Evolutionary conservation across 1,284 basidiomycete species (phyloP), one percentile per base, ranked within the genome.

Genomic region (Cryptococcus sp.): DNA sequence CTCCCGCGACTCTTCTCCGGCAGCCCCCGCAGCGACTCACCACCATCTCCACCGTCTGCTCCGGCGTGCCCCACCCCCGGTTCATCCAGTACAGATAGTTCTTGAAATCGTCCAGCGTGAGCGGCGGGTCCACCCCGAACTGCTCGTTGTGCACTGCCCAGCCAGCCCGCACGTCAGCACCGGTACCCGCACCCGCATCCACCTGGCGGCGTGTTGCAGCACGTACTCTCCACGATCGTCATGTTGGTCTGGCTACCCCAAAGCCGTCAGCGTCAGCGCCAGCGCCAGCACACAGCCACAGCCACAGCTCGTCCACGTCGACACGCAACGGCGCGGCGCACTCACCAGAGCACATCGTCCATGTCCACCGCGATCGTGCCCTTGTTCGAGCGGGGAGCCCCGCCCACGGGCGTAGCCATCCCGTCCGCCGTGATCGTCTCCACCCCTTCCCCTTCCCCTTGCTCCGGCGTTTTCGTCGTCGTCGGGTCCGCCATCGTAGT

Each of bases 11-110:
- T n/a, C n/a, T n/a, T n/a, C n/a, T n/a, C n/a, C n/a, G n/a, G n/a
- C n/a, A n/a, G n/a, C n/a, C n/a, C n/a, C n/a, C n/a, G n/a, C n/a
- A n/a, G n/a, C n/a, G n/a, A 66, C 68, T 62, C 50, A 72, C 68
- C 5, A 75, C 71, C 72, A 72, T 74, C 18, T 58, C 59, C 7
- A 73, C 66, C 2, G 71, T 73, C 63, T 73, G 65, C 24, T 79
- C 66, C 1, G 84, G 82, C 4, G 82, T 81, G 18, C 89, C 89
- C 88, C 88, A 91, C 49, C 84, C 83, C 81, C 85, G 60, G 60
- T 78, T 78, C 58, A 72, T 66, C 85, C 84, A 88, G 71, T 87
- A 88, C 28, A 78, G 66, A 69, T 78, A 78, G 62, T 79, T 89
- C 68, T 87, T 84, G 69, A 89, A 89, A 58, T 84, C 79, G 38